Base-by-base conservation (phyloP, 768 basidiomycete genomes). In the Strobilomyces dryophilus region DNA sequence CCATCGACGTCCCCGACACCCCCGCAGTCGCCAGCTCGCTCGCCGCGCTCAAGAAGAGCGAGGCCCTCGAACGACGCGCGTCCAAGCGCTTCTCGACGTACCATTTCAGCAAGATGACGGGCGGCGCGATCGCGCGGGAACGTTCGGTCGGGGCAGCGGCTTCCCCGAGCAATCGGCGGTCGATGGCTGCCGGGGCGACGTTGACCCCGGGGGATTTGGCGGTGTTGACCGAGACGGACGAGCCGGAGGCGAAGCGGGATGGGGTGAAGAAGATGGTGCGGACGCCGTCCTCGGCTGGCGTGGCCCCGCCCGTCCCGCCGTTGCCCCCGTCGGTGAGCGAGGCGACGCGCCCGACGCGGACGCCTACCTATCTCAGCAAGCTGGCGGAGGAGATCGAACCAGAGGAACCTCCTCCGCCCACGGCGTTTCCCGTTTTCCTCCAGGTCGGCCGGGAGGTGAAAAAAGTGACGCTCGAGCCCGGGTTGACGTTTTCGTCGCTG, bases 31-130 rank as follows among this genome's bases (percentile, higher is more conserved):
- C 88, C 47, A 82, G 82, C 62, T 88, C 91, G 6, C 79, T 98
- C 10, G 92, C 91, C 8, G 93, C 93, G 8, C 77, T 99, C 43
- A 88, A 95, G 71, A 84, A 87, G 62, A 85, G 82, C 47, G 93
- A 95, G 59, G 79, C 84, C 1, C 79, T 98, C 36, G 92, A 94
- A 61, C 83, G 95, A 20, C 79, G 95, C 43, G 95, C 95, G 17
- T 94, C 91, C 20, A 98, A 98, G 66, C 89, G 97, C 0, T 98
- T 94, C 72, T 97, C 94, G 40, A 85, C 86, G 2, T 98, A 95
- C 67, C 91, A 94, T 58, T 89, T 98, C 62, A 85, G 88, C 44
- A 95, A 95, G 73, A 95, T 98, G 87, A 86, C 92, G 4, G 84
- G 85, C 15, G 74, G 69, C 24, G 52, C 48, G 32, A 68, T 78